Evolutionary conservation across 2,329 filamentous ascomycete species (phyloP).

Genomic region (Talaromyces verruculosus): DNA sequence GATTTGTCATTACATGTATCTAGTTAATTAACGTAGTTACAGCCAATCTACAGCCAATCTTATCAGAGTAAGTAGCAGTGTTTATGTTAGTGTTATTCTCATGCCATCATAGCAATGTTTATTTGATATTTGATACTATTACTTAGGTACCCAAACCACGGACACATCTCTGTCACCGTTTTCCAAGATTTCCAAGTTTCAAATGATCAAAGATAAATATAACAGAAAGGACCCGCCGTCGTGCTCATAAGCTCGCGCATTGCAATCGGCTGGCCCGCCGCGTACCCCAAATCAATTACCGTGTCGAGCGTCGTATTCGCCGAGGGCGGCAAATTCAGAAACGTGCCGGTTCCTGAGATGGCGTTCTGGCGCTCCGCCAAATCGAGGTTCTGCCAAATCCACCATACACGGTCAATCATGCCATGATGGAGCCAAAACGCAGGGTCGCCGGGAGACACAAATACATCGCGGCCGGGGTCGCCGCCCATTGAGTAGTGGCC

Average conservation of each 20-base stretch:
- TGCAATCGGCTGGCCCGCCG: conserved; percentile 22
- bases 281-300: conserved; percentile 26
- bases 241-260: conserved; percentile 24
- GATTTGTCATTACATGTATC: not conserved
- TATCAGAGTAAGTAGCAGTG: not conserved
- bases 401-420: conserved; percentile 48
- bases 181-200: too few species aligned
- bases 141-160: not conserved
- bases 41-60: not conserved
- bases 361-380: conserved; percentile 14
- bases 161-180: too few species aligned
- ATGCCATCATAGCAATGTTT: not conserved
- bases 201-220: not conserved
- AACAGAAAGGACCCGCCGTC: not conserved
- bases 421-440: conserved; percentile 50
- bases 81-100: not conserved
- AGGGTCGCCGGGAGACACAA: conserved; percentile 46
- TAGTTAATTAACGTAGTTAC: too few species aligned
- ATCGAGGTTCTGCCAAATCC: conserved; percentile 49
- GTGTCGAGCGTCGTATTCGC: conserved; percentile 30
- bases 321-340: conserved; percentile 23
- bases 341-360: conserved; percentile 20
- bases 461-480: conserved; percentile 47
- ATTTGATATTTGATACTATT: not conserved
- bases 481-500: conserved; percentile 50